Conservation (phyloP, 225 moss, liverwort and hornwort genomes). For the Straminergon stramineum region DNA sequence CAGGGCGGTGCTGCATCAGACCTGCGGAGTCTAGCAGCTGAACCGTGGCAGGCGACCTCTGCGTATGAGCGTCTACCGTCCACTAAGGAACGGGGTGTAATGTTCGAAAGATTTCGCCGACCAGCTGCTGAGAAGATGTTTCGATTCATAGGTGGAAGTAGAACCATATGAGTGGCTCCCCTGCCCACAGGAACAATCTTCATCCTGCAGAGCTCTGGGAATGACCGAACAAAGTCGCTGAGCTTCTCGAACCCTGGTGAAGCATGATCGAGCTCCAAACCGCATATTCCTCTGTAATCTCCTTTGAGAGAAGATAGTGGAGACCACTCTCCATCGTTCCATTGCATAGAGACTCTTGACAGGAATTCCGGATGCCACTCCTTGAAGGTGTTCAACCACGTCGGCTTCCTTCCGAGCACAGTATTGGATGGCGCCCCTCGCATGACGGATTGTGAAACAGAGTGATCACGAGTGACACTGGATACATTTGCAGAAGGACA, state of each 20-base stretch:
- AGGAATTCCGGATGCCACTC: slow-evolving; percentile 90
- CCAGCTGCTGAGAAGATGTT: slow-evolving; percentile 10
- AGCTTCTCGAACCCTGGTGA: slow-evolving; percentile 80
- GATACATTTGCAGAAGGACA: slow-evolving; percentile 10
- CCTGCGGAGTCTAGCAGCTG: slow-evolving; percentile 20
- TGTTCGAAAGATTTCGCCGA: slow-evolving; percentile 28
- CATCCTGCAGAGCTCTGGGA: slow-evolving; percentile 87
- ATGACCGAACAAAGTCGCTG: slow-evolving; percentile 79
- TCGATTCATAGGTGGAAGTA: slow-evolving; percentile 52
- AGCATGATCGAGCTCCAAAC: slow-evolving; percentile 84
- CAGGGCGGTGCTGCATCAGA: slow-evolving; percentile 4
- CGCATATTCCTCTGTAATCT: slow-evolving; percentile 94
- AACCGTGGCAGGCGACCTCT: slow-evolving; percentile 58
- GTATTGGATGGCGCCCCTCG: slow-evolving; percentile 13
- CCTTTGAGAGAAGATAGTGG: slow-evolving; percentile 96
- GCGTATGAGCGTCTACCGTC: slow-evolving; percentile 80
- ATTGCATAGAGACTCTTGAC: slow-evolving; percentile 70
- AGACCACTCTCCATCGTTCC: slow-evolving; percentile 97
- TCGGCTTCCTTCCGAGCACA: slow-evolving; percentile 18
- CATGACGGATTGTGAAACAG: slow-evolving; percentile 22
- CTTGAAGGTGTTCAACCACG: slow-evolving; percentile 71
- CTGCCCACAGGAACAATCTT: slow-evolving; percentile 95
- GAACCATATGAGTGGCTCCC: slow-evolving; percentile 95
- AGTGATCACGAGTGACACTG: slow-evolving; percentile 1
- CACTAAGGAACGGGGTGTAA: slow-evolving; percentile 52